Evolutionary conservation across 2,329 filamentous ascomycete genomes (phyloP), one percentile per base, ranked within the genome.

Genomic region (Bimuria novae-zelandiae): DNA sequence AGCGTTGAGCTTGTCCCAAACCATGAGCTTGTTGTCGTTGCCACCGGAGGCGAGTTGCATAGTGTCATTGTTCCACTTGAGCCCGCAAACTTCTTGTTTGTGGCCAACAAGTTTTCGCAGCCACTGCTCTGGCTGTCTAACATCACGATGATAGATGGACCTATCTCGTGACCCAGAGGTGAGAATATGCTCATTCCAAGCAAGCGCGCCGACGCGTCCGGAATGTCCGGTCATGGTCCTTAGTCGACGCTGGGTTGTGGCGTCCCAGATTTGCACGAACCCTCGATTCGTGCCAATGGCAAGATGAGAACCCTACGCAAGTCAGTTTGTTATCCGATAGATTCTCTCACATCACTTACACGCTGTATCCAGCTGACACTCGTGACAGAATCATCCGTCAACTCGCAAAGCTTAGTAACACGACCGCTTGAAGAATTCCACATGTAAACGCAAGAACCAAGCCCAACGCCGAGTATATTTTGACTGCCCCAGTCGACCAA

Each of bases 321-420:
- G 47, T 69, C 44, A 60, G 51, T 14, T 4, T 40, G 21, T 16
- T 12, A 21, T 44, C 29, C 14, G 21, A 36, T 11, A 3, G 30
- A 48, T 37, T 12, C 3, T 35, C 27, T 11, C 7, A n/a, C 36
- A 8, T 40, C 37, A 54, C 78, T 69, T 74, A 83, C 81, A 56
- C 94, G 87, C 75, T 99, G 94, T 64, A 99, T 99, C 94, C 94
- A 99, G 51, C 89, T 95, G 10, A 99, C 94, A 64, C 92, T 97
- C 2, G 94, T 99, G 1, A 99, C 93, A 0, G 88, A 92, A 70
- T 99, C 94, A 65, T 96, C 92, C 60, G 90, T 87, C 11, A 97
- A 79, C 40, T 95, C 93, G 75, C 94, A 97, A 8, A 99, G 82
- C 75, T 95, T 96, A 55, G 92, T 96, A 2, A 99, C 94, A 59